These are phyloP conservation scores for Cornus suecica DNA, from an alignment of 148 eudicot species.

Conservation along the genomic window DNA sequence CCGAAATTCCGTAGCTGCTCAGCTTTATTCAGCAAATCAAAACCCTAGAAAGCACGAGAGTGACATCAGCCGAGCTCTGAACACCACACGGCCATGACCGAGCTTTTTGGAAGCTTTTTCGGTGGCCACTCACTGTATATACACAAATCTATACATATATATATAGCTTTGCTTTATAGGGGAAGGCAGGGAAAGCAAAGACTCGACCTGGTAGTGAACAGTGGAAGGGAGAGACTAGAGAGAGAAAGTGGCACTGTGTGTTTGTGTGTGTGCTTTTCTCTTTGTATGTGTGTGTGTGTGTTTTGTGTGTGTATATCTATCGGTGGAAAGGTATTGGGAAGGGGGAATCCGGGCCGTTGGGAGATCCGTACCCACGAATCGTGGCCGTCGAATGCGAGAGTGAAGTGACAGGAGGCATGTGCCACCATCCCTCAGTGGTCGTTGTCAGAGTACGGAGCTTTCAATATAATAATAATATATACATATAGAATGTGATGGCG, in stretches of 20 bases:
- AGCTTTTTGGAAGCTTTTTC: constrained; percentile 10
- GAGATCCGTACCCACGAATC: constrained; percentile 46
- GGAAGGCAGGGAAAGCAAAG: constrained; percentile 33
- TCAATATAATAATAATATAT: neutral
- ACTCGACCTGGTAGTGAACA: constrained; percentile 29
- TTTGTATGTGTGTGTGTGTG: too few species aligned
- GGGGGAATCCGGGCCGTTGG: constrained; percentile 42
- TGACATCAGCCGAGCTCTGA: constrained; percentile 27
- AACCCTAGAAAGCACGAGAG: neutral
- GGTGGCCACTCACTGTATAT: constrained; percentile 2
- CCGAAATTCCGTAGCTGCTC: neutral
- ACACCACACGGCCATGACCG: constrained; percentile 22
- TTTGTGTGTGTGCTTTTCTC: too few species aligned
- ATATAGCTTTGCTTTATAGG: neutral
- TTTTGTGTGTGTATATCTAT: neutral
- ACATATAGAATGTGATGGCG: neutral
- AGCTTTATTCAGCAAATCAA: neutral
- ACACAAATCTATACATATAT: neutral
- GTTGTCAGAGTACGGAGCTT: constrained; percentile 91
- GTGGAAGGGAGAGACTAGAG: constrained; percentile 22
- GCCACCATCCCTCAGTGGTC: constrained; percentile 99
- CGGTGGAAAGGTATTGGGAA: constrained; percentile 23
- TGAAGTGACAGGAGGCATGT: constrained; percentile 94
- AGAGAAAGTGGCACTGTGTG: too few species aligned
- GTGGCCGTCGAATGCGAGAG: constrained; percentile 44